A percentile compares a stretch with the other conserved stretches of the same genome.
Conservation (phyloP, 805 yeast genomes). For the Cyberlindnera maritima region DNA sequence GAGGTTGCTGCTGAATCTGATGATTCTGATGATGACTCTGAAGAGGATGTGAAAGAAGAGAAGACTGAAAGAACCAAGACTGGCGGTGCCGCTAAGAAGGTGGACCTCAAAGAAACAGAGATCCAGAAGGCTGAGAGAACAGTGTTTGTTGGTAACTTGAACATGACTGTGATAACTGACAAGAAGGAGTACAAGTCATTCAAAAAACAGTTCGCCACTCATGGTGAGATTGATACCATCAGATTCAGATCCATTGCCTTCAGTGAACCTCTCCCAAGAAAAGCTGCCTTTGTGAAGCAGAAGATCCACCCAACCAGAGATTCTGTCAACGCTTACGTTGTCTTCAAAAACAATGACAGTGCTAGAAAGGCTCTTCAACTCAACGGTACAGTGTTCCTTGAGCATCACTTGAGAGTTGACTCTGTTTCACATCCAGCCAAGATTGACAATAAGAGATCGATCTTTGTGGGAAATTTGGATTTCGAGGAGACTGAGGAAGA, state of each 20-base stretch:
- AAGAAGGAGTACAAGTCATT: conserved; percentile 61
- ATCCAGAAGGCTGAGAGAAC: conserved; percentile 81
- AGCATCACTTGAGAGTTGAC: conserved; percentile 84
- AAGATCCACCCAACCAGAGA: conserved; percentile 75
- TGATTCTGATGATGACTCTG: conserved; percentile 27
- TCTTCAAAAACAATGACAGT: conserved; percentile 55
- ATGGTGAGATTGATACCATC: conserved; percentile 57
- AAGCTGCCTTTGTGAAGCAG: conserved; percentile 83
- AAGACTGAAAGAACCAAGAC: conserved; percentile 19
- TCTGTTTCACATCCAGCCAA: conserved; percentile 89
- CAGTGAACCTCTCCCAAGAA: conserved; percentile 83
- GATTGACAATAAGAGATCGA: conserved; percentile 77
- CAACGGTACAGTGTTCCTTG: conserved; percentile 67
- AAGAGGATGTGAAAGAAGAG: conserved; percentile 25
- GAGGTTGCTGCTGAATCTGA: conserved; percentile 22
- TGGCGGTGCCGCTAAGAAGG: conserved; percentile 31
- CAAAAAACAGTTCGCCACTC: conserved; percentile 52
- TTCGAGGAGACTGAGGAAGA: conserved; percentile 91
- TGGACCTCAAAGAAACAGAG: conserved; percentile 68
- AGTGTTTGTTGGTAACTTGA: conserved; percentile 84
- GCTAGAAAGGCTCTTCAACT: conserved; percentile 42
- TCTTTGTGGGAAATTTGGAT: conserved; percentile 91
- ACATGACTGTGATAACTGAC: conserved; percentile 59
- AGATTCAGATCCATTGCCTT: conserved; percentile 93
- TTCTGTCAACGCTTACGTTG: conserved; percentile 85